Percentiles rank a stretch among this genome's conserved stretches.
These are phyloP conservation scores for Cladophialophora exuberans DNA, from an alignment of 2,329 filamentous ascomycete species.

Conservation along the genomic window DNA sequence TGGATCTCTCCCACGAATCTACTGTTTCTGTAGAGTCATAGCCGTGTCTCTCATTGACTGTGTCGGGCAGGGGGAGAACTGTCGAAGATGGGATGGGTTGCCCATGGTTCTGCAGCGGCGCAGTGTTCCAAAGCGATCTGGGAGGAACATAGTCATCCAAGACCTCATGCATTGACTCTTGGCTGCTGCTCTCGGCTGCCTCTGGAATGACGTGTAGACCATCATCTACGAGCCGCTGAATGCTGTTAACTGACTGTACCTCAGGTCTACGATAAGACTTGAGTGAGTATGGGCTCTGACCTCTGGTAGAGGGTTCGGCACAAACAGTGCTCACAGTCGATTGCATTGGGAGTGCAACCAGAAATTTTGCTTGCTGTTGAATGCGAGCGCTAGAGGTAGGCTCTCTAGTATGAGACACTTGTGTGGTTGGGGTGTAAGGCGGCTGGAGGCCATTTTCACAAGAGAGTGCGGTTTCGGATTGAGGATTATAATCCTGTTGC, in stretches of 20 bases:
- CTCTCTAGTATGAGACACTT: too few species aligned
- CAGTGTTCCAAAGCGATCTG: slow-evolving; percentile 13
- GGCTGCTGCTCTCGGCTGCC: neutral
- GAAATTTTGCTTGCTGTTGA: too few species aligned
- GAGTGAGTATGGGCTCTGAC: slow-evolving; percentile 7
- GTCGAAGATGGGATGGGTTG: neutral
- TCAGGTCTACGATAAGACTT: neutral
- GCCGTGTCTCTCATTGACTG: neutral
- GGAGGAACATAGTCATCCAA: slow-evolving; percentile 11
- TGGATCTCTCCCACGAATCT: neutral
- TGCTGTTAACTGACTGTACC: slow-evolving; percentile 3
- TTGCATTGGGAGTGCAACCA: too few species aligned
- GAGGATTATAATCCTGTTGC: too few species aligned
- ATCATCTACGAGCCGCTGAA: neutral
- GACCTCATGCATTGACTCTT: neutral
- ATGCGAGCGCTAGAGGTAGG: too few species aligned
- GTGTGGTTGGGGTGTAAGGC: too few species aligned
- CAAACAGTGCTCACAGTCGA: slow-evolving; percentile 3
- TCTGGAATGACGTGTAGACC: neutral
- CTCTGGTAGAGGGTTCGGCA: slow-evolving; percentile 11
- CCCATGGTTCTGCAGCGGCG: neutral
- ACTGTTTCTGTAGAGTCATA: neutral
- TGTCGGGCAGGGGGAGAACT: neutral
- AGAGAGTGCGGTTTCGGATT: too few species aligned
- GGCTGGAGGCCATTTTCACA: too few species aligned